Percentiles rank a stretch among this genome's conserved stretches.
phyloP scores from a whole-genome alignment of 164 flowering plant genomes.

The Dillenia suffruticosa region DNA sequence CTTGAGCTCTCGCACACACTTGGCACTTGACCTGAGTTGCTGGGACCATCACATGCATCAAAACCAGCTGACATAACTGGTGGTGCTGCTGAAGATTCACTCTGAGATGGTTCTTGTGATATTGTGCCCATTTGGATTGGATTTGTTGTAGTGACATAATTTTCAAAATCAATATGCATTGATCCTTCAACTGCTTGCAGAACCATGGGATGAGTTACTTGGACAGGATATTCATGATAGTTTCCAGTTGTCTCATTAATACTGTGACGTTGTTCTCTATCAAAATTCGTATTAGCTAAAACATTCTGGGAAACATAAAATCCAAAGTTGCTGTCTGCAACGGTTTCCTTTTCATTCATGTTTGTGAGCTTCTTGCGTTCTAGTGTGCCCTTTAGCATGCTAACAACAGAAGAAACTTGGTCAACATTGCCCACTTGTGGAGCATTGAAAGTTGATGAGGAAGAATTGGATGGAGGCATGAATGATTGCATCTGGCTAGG shows the following conservation, averaged over 20 bases:
- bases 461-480: constrained; percentile 58
- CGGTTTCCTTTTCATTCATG: constrained; percentile 32
- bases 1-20: constrained; percentile 45
- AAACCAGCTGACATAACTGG: constrained; percentile 51
- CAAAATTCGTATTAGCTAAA: constrained; percentile 13
- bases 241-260: constrained; percentile 18
- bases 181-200: constrained; percentile 33
- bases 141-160: constrained; percentile 32
- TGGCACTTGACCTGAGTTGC: constrained; percentile 46
- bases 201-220: constrained; percentile 22
- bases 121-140: constrained; percentile 31
- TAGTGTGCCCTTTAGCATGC: constrained; percentile 70
- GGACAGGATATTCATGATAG: constrained; percentile 28
- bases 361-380: constrained; percentile 54
- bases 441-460: constrained; percentile 43
- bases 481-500: constrained; percentile 38
- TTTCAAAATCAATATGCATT: constrained; percentile 34
- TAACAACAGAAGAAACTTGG: constrained; percentile 72
- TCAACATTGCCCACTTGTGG: constrained; percentile 37
- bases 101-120: constrained; percentile 68
- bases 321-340: constrained; percentile 33
- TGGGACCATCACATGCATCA: constrained; percentile 68
- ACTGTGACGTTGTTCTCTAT: constrained; percentile 22
- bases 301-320: constrained; percentile 32
- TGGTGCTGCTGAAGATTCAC: constrained; percentile 80